Percentiles rank a stretch among this genome's conserved stretches.
phyloP scores from a whole-genome alignment of 371 early-diverging fungal species.

The Nematocida displodere region DNA sequence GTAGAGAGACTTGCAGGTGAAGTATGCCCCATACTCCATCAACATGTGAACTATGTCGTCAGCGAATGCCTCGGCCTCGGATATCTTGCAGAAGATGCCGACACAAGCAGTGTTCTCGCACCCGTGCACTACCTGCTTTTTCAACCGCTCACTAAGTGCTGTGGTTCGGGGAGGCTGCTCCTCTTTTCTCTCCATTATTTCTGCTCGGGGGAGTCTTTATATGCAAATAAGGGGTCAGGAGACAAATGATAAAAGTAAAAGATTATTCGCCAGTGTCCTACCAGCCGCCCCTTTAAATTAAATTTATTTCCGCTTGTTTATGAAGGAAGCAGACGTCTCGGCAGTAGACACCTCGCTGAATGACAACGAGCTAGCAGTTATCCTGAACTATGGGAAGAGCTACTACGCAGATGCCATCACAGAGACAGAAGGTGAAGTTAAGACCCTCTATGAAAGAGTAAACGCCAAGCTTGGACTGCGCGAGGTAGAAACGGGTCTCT shows the following conservation, averaged over 20 bases:
- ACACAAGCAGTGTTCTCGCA: slow-evolving; percentile 19
- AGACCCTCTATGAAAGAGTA: slow-evolving; percentile 56
- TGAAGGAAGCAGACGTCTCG: not conserved
- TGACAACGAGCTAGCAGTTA: slow-evolving; percentile 58
- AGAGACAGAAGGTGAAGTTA: slow-evolving; percentile 59
- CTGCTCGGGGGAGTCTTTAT: not conserved
- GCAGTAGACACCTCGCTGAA: not conserved
- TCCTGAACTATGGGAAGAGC: slow-evolving; percentile 64
- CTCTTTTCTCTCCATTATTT: slow-evolving; percentile 9
- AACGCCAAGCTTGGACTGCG: slow-evolving; percentile 70
- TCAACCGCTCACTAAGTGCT: slow-evolving; percentile 13
- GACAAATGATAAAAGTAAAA: not conserved
- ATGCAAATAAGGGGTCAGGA: slow-evolving; percentile 15
- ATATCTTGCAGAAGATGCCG: slow-evolving; percentile 48
- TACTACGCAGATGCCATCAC: slow-evolving; percentile 63
- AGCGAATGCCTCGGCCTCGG: slow-evolving; percentile 17
- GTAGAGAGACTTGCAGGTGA: slow-evolving; percentile 40
- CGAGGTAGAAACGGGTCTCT: slow-evolving; percentile 97
- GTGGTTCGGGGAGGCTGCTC: not conserved
- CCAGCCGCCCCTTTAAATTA: not conserved
- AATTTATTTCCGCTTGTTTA: slow-evolving; percentile 26
- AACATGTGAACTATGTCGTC: slow-evolving; percentile 24
- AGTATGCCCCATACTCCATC: slow-evolving; percentile 29
- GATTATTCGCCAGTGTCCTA: not conserved
- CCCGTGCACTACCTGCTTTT: slow-evolving; percentile 45